These are phyloP conservation scores for Vanrija sp. DNA, from an alignment of 1,284 basidiomycete genomes.

Conservation along the genomic window DNA sequence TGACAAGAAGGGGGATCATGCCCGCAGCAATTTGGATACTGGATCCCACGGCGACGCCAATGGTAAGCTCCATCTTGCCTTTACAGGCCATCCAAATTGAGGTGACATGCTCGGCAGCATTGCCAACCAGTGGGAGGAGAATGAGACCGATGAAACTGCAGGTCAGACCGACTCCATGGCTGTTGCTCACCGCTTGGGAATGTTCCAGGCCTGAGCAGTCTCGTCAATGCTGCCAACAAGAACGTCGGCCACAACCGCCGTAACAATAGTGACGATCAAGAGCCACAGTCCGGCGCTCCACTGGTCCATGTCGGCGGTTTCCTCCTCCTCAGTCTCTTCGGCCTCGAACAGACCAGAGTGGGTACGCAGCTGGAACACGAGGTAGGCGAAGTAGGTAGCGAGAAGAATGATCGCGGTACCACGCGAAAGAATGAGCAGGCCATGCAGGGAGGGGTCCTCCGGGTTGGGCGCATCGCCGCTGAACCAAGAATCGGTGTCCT, in stretches of 20 bases:
- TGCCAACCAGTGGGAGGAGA: conserved; percentile 58
- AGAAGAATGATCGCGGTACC: conserved; percentile 81
- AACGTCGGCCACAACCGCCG: conserved; percentile 73
- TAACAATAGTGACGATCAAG: conserved; percentile 65
- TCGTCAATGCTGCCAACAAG: conserved; percentile 82
- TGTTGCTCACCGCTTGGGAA: conserved; percentile 63
- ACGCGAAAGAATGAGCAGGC: conserved; percentile 72
- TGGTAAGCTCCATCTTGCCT: conserved; percentile 63
- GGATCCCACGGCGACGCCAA: conserved; percentile 84
- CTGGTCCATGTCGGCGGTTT: conserved; percentile 64
- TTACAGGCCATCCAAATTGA: conserved; percentile 89
- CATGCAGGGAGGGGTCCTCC: conserved; percentile 49
- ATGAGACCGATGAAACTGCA: conserved; percentile 51
- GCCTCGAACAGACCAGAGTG: conserved; percentile 56
- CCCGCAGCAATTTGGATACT: conserved; percentile 90
- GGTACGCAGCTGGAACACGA: conserved; percentile 57
- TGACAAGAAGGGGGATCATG: conserved; percentile 76
- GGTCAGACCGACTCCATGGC: conserved; percentile 3
- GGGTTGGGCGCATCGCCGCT: conserved; percentile 19
- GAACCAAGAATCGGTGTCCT: conserved; percentile 17
- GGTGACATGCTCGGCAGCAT: conserved; percentile 69
- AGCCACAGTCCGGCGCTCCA: conserved; percentile 59
- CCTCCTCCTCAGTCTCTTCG: conserved; percentile 53
- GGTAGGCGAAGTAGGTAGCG: conserved; percentile 73
- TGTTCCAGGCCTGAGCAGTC: conserved; percentile 69